Conservation (phyloP, 129 eudicot genomes). For the carrot (Daucus carota) region DH1_v3.0 NC_030386.2:35830001-35830500, state of each 20-base stretch:
- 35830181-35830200: conserved; percentile 9
- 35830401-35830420: not conserved
- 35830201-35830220: conserved; percentile 54
- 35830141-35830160: conserved; percentile 20
- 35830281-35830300: conserved; percentile 82
- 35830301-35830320: conserved; percentile 46
- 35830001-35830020: conserved; percentile 4
- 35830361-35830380: conserved; percentile 20
- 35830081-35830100: not conserved
- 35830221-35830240: conserved; percentile 26
- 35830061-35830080: not conserved
- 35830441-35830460: not conserved
- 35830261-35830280: conserved; percentile 41
- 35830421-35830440: not conserved
- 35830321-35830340: conserved; percentile 47
- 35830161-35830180: conserved; percentile 26
- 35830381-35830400: conserved; percentile 1
- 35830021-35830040: not conserved
- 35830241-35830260: conserved; percentile 17
- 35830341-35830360: conserved; percentile 28
- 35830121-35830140: conserved; percentile 11
- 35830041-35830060: conserved; percentile 1
- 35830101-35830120: not conserved
- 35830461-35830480: no score
- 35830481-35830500: not conserved